A percentile compares a stretch with the other conserved stretches of the same genome.
phyloP scores from a whole-genome alignment of 306 rosid species.

The Glycyrrhiza uralensis region DNA sequence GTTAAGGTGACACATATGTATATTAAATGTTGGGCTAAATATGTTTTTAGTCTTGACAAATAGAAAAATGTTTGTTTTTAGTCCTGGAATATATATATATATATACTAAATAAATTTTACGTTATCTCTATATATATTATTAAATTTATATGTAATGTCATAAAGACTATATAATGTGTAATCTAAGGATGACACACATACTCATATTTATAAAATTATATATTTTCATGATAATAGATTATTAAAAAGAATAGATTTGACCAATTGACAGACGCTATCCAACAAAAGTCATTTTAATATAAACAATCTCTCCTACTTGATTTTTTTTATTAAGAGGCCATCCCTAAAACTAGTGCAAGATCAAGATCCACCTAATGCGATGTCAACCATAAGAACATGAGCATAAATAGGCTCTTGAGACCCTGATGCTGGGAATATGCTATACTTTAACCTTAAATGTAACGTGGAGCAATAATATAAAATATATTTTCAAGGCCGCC shows the following conservation, averaged over 20 bases:
- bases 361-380: constrained; percentile 13
- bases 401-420: not conserved
- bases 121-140: not conserved
- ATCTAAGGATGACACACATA: not conserved
- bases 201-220: not conserved
- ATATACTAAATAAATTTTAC: too few species aligned
- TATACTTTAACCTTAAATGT: not conserved
- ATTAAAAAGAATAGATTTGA: not conserved
- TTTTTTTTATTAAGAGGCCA: constrained; percentile 7
- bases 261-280: not conserved
- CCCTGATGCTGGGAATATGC: constrained; percentile 12
- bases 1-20: too few species aligned
- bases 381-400: constrained; percentile 7
- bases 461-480: not conserved
- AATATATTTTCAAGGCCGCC: too few species aligned
- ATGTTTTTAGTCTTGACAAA: too few species aligned
- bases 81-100: too few species aligned
- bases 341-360: not conserved
- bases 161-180: not conserved
- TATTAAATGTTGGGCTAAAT: too few species aligned
- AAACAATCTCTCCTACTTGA: not conserved
- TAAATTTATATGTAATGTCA: not conserved
- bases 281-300: constrained; percentile 10
- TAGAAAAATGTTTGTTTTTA: too few species aligned
- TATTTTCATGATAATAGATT: not conserved